These are phyloP conservation scores for Kalmusia sp. DNA, from an alignment of 2,329 filamentous ascomycete genomes.

Conservation along the genomic window DNA sequence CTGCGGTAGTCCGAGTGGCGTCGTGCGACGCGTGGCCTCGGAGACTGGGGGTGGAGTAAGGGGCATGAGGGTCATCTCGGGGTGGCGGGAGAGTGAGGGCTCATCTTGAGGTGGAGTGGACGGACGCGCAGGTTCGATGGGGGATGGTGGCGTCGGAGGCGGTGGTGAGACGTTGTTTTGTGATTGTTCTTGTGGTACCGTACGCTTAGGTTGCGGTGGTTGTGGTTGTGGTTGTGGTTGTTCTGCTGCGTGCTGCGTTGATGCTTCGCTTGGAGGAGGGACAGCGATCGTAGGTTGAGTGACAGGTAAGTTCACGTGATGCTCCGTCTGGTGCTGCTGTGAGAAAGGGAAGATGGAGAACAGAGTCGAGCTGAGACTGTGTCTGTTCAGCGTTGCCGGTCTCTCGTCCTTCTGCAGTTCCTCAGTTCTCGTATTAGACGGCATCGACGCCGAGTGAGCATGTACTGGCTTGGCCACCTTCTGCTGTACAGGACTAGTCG, in stretches of 20 bases:
- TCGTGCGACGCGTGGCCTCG: slow-evolving; percentile 12
- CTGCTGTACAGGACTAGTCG: slow-evolving; percentile 26
- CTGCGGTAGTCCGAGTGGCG: slow-evolving; percentile 36
- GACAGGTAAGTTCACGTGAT: slow-evolving; percentile 35
- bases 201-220: neutral
- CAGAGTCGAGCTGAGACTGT: slow-evolving; percentile 41
- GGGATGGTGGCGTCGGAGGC: neutral
- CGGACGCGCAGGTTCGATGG: neutral
- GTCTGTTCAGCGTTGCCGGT: slow-evolving; percentile 33
- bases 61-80: slow-evolving; percentile 44
- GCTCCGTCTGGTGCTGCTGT: slow-evolving; percentile 39
- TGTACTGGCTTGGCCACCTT: slow-evolving; percentile 24
- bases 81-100: slow-evolving; percentile 20
- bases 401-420: slow-evolving; percentile 14
- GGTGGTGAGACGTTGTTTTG: too few species aligned
- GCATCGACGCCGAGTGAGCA: slow-evolving; percentile 38
- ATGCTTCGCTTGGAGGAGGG: neutral
- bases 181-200: too few species aligned
- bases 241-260: neutral
- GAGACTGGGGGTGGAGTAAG: slow-evolving; percentile 30
- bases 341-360: slow-evolving; percentile 47
- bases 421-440: slow-evolving; percentile 12
- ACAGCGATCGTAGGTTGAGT: slow-evolving; percentile 24
- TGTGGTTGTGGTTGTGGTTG: neutral
- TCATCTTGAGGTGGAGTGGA: slow-evolving; percentile 1